phyloP scores from a whole-genome alignment of 2,329 filamentous ascomycete genomes.

The Trichophyton simii region DNA sequence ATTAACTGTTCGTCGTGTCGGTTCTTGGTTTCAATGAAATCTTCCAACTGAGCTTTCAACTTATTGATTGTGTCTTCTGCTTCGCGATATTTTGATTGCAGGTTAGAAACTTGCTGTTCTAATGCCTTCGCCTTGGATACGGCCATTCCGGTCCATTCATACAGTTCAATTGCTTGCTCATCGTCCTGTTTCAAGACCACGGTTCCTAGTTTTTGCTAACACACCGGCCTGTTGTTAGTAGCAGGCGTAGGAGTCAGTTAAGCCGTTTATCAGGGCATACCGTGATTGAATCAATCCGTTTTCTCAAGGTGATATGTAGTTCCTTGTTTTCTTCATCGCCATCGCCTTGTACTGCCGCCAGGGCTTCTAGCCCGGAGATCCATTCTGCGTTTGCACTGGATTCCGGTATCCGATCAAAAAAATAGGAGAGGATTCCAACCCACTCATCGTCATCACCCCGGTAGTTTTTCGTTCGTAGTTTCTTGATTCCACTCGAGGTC shows the following conservation, averaged over 20 bases:
- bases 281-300: slow-evolving; percentile 38
- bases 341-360: slow-evolving; percentile 16
- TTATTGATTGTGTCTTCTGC: slow-evolving; percentile 41
- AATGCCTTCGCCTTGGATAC: slow-evolving; percentile 33
- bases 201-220: slow-evolving; percentile 42
- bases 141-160: slow-evolving; percentile 44
- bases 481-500: slow-evolving; percentile 24
- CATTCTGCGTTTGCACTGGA: slow-evolving; percentile 13
- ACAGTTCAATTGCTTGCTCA: slow-evolving; percentile 42
- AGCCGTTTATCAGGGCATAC: slow-evolving; percentile 17
- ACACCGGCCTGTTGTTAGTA: slow-evolving; percentile 5
- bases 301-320: slow-evolving; percentile 31
- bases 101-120: slow-evolving; percentile 28
- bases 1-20: slow-evolving; percentile 46
- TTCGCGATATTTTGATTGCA: slow-evolving; percentile 29
- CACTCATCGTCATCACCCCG: slow-evolving; percentile 34
- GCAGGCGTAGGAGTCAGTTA: neutral
- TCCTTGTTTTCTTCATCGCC: slow-evolving; percentile 22
- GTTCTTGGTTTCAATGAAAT: slow-evolving; percentile 45
- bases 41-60: slow-evolving; percentile 43
- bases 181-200: slow-evolving; percentile 41
- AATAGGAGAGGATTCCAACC: slow-evolving; percentile 24
- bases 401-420: slow-evolving; percentile 22
- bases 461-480: slow-evolving; percentile 32
- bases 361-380: slow-evolving; percentile 22